These are phyloP conservation scores for Remersonia thermophila DNA, from an alignment of 2,329 filamentous ascomycete species.

Conservation along the genomic window DNA sequence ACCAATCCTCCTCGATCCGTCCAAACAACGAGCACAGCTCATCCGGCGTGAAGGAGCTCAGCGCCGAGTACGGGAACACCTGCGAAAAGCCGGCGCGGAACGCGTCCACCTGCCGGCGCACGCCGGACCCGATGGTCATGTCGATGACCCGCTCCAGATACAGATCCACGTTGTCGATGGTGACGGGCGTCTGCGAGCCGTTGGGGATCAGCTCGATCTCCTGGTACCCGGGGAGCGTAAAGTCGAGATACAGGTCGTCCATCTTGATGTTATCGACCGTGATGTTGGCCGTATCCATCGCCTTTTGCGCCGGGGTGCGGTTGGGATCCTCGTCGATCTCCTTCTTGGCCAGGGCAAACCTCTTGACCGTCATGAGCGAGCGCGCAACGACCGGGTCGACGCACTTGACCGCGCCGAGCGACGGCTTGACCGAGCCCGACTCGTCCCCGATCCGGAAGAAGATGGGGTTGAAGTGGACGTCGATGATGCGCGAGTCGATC, in stretches of 20 bases:
- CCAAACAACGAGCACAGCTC: constrained; percentile 94
- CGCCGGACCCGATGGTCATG: constrained; percentile 78
- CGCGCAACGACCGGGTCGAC: constrained; percentile 79
- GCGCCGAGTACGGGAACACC: constrained; percentile 87
- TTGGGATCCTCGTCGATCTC: constrained; percentile 58
- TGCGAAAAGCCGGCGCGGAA: constrained; percentile 87
- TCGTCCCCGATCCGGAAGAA: constrained; percentile 90
- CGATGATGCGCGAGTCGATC: constrained; percentile 96
- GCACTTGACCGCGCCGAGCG: constrained; percentile 75
- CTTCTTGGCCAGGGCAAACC: constrained; percentile 73
- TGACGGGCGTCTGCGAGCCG: constrained; percentile 64
- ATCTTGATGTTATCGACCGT: constrained; percentile 63
- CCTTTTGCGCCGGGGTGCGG: constrained; percentile 58
- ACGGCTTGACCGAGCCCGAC: constrained; percentile 57
- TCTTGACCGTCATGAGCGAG: constrained; percentile 77
- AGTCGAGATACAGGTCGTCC: constrained; percentile 84
- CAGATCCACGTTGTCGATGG: constrained; percentile 77
- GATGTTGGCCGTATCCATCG: constrained; percentile 55
- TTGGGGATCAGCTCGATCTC: constrained; percentile 68
- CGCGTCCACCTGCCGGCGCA: constrained; percentile 78
- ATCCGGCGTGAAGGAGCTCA: constrained; percentile 87
- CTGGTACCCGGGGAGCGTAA: constrained; percentile 85
- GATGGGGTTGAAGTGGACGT: constrained; percentile 91
- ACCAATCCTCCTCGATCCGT: constrained; percentile 89
- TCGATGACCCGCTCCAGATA: constrained; percentile 88